phyloP scores from a whole-genome alignment of 2,329 filamentous ascomycete species.

The Trichoderma guizhouense region DNA sequence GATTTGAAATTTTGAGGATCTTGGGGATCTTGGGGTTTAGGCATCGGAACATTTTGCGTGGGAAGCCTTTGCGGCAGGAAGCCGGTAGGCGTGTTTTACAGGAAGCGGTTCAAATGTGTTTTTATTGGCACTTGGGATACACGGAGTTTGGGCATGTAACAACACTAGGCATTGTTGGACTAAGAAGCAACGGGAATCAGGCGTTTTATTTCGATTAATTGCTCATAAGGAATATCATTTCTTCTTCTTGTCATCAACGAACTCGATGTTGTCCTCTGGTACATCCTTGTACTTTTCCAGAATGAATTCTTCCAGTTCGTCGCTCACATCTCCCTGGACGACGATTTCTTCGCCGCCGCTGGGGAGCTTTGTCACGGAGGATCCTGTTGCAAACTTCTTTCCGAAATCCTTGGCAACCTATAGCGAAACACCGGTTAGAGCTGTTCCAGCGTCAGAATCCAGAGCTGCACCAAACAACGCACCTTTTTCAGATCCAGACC shows the following conservation, averaged over 20 bases:
- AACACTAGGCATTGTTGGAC: constrained; percentile 11
- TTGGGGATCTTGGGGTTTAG: neutral
- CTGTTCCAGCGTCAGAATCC: neutral
- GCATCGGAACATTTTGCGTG: neutral
- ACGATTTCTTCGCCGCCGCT: constrained; percentile 93
- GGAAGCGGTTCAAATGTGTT: neutral
- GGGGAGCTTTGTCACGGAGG: constrained; percentile 83
- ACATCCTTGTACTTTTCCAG: constrained; percentile 85
- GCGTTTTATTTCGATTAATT: neutral
- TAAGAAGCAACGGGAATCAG: neutral
- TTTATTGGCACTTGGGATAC: neutral
- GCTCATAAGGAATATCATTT: constrained; percentile 38
- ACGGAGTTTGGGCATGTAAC: constrained; percentile 20
- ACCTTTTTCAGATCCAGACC: constrained; percentile 89
- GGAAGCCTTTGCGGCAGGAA: neutral
- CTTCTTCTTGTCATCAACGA: constrained; percentile 96
- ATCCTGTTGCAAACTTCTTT: constrained; percentile 97
- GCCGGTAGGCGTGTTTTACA: neutral
- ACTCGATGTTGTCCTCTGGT: constrained; percentile 91
- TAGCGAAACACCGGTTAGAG: neutral
- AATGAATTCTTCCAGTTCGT: constrained; percentile 90
- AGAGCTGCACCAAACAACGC: neutral
- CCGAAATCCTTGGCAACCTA: constrained; percentile 87
- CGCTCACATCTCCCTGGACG: constrained; percentile 93
- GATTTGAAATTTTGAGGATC: neutral